phyloP scores from a whole-genome alignment of 2,329 filamentous ascomycete genomes.

The Aspergillus sp. region DNA sequence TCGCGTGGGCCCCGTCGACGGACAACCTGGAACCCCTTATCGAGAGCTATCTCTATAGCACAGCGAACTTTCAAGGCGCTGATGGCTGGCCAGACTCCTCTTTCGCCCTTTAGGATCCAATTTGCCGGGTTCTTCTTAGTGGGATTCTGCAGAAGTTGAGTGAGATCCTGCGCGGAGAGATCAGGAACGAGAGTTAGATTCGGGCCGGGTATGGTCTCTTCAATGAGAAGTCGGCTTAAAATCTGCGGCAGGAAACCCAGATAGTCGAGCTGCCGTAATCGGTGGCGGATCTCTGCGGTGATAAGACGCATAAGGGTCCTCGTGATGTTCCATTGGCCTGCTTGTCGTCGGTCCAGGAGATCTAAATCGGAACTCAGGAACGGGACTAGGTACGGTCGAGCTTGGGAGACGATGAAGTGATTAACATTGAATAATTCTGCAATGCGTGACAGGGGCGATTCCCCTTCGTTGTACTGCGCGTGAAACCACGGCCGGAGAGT shows the following conservation, averaged over 20 bases:
- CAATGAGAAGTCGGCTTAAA: constrained; percentile 68
- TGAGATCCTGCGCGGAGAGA: constrained; percentile 63
- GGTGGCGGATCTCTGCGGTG: constrained; percentile 69
- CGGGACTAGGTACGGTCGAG: constrained; percentile 78
- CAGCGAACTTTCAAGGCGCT: constrained; percentile 73
- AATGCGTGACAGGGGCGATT: constrained; percentile 61
- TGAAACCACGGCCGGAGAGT: constrained; percentile 63
- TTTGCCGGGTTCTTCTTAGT: constrained; percentile 67
- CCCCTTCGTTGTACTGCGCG: constrained; percentile 57
- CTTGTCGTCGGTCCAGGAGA: constrained; percentile 55
- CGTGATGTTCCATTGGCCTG: constrained; percentile 52
- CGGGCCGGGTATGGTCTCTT: constrained; percentile 71
- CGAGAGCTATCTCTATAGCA: constrained; percentile 78
- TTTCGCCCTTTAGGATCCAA: constrained; percentile 78
- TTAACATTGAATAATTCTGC: constrained; percentile 86
- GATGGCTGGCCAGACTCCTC: constrained; percentile 84
- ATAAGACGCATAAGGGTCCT: constrained; percentile 56
- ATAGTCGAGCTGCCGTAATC: constrained; percentile 71
- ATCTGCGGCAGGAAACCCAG: constrained; percentile 62
- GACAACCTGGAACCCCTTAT: constrained; percentile 74
- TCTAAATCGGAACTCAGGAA: constrained; percentile 76
- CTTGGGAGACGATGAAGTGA: constrained; percentile 90
- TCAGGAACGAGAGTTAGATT: constrained; percentile 77
- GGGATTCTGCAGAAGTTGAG: constrained; percentile 72
- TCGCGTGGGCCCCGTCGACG: constrained; percentile 40